Conservation (phyloP, 306 rosid genomes). For the Geum urbanum region DNA sequence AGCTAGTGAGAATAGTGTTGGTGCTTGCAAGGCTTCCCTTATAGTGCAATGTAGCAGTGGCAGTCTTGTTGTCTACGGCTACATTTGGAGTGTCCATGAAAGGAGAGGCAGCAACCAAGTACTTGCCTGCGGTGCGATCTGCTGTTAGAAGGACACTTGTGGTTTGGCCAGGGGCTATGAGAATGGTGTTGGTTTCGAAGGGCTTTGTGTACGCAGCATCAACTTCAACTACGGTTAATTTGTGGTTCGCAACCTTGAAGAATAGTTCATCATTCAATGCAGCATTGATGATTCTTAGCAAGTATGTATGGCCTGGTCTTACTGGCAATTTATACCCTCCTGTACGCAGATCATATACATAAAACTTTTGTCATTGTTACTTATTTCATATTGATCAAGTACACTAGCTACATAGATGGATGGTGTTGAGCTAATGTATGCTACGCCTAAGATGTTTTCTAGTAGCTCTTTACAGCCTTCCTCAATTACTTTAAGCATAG, state of each 20-base stretch:
- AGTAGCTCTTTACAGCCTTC: not conserved
- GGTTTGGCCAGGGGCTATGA: constrained; percentile 90
- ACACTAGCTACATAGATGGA: not conserved
- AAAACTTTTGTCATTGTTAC: not conserved
- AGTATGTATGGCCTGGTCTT: constrained; percentile 47
- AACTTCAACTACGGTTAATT: constrained; percentile 68
- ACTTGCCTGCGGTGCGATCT: constrained; percentile 41
- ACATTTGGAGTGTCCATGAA: constrained; percentile 68
- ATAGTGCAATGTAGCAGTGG: constrained; percentile 63
- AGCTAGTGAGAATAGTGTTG: constrained; percentile 43
- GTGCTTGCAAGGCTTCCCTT: constrained; percentile 34
- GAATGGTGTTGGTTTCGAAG: constrained; percentile 50
- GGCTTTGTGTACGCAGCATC: constrained; percentile 83
- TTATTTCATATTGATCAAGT: not conserved
- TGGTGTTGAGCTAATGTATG: not conserved
- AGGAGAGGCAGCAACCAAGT: constrained; percentile 57
- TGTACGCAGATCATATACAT: constrained; percentile 9
- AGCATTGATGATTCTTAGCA: constrained; percentile 75
- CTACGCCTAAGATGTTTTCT: not conserved
- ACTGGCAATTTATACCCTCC: constrained; percentile 55
- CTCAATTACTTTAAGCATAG: too few species aligned
- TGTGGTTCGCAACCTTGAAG: constrained; percentile 73
- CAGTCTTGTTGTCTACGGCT: constrained; percentile 54
- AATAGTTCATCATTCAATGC: constrained; percentile 84
- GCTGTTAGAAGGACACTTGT: constrained; percentile 65